phyloP scores from a whole-genome alignment of 306 rosid species.

The Vicia sativa region DNA sequence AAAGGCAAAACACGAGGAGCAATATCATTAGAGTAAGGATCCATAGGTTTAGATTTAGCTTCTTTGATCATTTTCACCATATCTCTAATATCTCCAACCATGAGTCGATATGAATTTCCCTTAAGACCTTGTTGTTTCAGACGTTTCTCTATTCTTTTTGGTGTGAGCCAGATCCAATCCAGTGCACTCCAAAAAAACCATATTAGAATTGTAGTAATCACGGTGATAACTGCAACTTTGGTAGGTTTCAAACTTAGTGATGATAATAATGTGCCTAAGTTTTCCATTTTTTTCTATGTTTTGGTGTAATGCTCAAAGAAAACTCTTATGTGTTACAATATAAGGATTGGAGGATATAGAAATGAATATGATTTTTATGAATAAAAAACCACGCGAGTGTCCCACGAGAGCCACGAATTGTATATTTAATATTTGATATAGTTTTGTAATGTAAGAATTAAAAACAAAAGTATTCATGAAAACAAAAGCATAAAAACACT shows the following conservation, averaged over 20 bases:
- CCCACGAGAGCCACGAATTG: conserved; percentile 26
- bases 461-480: not conserved
- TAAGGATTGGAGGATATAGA: not conserved
- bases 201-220: conserved; percentile 23
- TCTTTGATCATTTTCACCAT: conserved; percentile 44
- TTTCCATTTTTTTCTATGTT: not conserved
- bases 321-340: not conserved
- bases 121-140: conserved; percentile 40
- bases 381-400: not conserved
- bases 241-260: not conserved
- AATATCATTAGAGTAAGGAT: conserved; percentile 44
- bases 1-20: conserved; percentile 49
- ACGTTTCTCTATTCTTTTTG: conserved; percentile 45
- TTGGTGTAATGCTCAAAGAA: not conserved
- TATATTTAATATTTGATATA: not conserved
- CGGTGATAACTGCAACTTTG: conserved; percentile 18
- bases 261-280: conserved; percentile 5
- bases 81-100: conserved; percentile 49
- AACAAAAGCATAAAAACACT: too few species aligned
- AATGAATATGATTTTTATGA: not conserved
- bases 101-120: conserved; percentile 41
- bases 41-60: conserved; percentile 44
- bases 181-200: conserved; percentile 50
- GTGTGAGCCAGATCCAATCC: conserved; percentile 46
- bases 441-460: not conserved